Percentiles rank a stretch among this genome's conserved stretches.
phyloP scores from a whole-genome alignment of 495 filamentous ascomycete genomes.

The Talaromyces adpressus region DNA sequence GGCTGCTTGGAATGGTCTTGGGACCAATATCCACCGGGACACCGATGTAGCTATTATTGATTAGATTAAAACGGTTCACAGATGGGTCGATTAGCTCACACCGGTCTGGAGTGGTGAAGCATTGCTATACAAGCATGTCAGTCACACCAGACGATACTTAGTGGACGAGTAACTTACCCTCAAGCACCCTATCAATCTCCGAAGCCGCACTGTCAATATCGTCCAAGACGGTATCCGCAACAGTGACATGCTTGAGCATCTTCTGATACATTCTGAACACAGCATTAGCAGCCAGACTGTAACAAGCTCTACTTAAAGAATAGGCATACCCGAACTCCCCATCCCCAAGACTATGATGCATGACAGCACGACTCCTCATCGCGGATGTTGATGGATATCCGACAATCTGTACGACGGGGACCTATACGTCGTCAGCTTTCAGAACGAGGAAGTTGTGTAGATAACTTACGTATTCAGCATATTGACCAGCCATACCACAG shows the following conservation, averaged over 20 bases:
- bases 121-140: background rate
- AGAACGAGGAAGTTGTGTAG: too few species aligned
- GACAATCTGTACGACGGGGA: constrained; percentile 7
- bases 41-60: constrained; percentile 12
- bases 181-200: constrained; percentile 36
- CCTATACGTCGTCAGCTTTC: background rate
- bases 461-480: constrained; percentile 1
- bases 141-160: background rate
- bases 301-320: too few species aligned
- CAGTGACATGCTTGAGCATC: constrained; percentile 31
- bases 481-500: constrained; percentile 5
- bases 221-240: constrained; percentile 21
- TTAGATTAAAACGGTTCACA: background rate
- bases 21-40: constrained; percentile 25
- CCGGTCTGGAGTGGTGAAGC: constrained; percentile 3
- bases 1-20: constrained; percentile 15
- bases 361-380: background rate
- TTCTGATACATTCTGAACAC: constrained; percentile 2
- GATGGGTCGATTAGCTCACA: background rate
- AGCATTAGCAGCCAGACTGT: background rate
- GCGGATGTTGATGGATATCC: constrained; percentile 5
- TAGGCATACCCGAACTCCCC: background rate
- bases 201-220: constrained; percentile 20
- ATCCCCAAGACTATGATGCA: constrained; percentile 7
- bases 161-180: constrained; percentile 13